Base-by-base conservation (phyloP, 2,329 filamentous ascomycete genomes). In the Pestalotiopsis sp. region DNA sequence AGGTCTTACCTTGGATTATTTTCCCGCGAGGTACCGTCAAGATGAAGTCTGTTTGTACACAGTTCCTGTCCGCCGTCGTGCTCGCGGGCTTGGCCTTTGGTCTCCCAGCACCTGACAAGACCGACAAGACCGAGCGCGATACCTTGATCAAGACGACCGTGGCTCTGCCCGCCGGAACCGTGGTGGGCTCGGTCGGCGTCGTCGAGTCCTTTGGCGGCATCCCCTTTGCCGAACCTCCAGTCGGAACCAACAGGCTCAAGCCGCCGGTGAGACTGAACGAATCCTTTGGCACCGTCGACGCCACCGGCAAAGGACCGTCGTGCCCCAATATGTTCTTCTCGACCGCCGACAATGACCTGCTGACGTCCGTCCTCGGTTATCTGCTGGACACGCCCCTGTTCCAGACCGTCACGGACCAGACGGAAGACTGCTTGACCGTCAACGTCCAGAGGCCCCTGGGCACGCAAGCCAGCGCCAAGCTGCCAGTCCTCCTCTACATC, bases 201-300 rank as follows among this genome's bases (percentile, higher is more conserved):
- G 84, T 93, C 23, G 92, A 95, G 68, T 87, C 84, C 31, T 95
- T 93, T 81, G 89, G 87, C 67, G 92, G 90, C 25, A 93, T 96
- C 68, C 93, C 92, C 3, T 96, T 90, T 75, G 92, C 92, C 2
- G 83, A 93, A 70, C 86, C 92, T 1, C 93, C 93, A 0, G 84
- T 87, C 0, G 92, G 91, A 0, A 77, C 83, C 3, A 82, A 93
- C 27, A 89, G 93, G 17, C 85, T 96, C 41, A 90, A 87, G 75
- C 90, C 91, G 6, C 93, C 93, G 0, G 85, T 89, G 75, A 83
- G 86, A 7, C 80, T 93, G 17, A 88, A 84, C 6, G 79, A 82
- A 41, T 74, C 84, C 0, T 78, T 93, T 0, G 92, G 91, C 1
- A 90, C 83, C 0, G 83, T 92, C 49, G 84, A 89, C 52, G 91